Evolutionary conservation across 495 filamentous ascomycete species (phyloP).

Genomic region (Bacidia rubella): DNA sequence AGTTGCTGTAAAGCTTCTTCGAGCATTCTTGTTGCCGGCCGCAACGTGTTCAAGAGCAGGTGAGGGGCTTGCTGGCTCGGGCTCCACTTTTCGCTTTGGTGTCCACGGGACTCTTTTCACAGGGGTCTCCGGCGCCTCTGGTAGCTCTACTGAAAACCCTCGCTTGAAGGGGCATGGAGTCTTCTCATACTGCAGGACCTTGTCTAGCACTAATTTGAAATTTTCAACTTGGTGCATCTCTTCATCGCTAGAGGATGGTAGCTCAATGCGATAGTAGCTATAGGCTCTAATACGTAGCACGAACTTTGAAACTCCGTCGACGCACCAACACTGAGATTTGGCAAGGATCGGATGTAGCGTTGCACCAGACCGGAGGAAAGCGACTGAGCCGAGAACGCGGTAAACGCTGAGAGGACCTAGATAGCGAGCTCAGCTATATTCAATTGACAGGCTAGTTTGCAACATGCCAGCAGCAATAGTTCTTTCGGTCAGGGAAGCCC

Average conservation of each 20-base stretch:
- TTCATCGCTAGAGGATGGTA: conserved; percentile 48
- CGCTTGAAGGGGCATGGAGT: conserved; percentile 76
- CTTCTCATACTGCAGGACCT: conserved; percentile 69
- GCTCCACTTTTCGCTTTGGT: conserved; percentile 42
- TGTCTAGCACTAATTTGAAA: conserved; percentile 53
- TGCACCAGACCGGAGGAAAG: conserved; percentile 71
- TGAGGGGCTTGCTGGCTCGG: conserved; percentile 10
- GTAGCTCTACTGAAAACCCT: conserved; percentile 60
- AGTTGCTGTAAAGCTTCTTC: too few species aligned
- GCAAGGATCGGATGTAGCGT: conserved; percentile 73
- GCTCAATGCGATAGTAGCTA: conserved; percentile 79
- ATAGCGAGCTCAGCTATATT: background rate
- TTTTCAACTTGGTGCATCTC: conserved; percentile 45
- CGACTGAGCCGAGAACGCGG: conserved; percentile 62
- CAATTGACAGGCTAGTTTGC: background rate
- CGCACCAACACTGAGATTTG: conserved; percentile 85
- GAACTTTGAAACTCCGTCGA: conserved; percentile 71
- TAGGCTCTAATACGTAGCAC: conserved; percentile 66
- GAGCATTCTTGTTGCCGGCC: background rate
- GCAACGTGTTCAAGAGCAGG: background rate
- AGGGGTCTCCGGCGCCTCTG: conserved; percentile 52
- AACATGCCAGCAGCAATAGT: conserved; percentile 61
- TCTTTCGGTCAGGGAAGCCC: conserved; percentile 62
- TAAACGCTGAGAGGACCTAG: conserved; percentile 67
- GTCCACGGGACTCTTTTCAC: conserved; percentile 57